A percentile compares a stretch with the other conserved stretches of the same genome.
Conservation (phyloP, 176 grass and related monocot species). For the Alopecurus myosuroides region DNA sequence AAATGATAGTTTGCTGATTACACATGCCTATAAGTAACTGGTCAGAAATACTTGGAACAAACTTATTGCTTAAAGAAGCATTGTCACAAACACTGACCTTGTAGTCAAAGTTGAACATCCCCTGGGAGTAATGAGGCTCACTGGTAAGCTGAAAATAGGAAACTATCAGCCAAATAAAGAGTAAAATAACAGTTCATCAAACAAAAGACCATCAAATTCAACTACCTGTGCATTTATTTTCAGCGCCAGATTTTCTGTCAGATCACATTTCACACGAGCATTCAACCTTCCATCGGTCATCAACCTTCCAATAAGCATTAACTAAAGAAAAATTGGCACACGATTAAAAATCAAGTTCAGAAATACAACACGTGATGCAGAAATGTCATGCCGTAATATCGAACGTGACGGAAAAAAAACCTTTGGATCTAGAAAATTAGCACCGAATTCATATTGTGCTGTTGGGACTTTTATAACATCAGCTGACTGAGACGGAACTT, state of each 20-base stretch:
- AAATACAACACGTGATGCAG: conserved; percentile 11
- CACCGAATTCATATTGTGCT: conserved; percentile 96
- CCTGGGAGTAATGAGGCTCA: conserved; percentile 96
- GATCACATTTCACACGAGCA: conserved; percentile 95
- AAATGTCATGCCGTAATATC: background rate
- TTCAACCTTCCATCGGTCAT: conserved; percentile 95
- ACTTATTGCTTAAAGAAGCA: background rate
- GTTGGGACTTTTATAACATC: conserved; percentile 90
- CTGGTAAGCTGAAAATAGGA: conserved; percentile 72
- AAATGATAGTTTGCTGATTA: background rate
- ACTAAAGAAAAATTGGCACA: conserved; percentile 36
- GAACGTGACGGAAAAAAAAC: conserved; percentile 34
- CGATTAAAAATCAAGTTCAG: conserved; percentile 8
- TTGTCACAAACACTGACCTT: conserved; percentile 47
- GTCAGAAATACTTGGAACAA: background rate
- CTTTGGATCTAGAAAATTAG: conserved; percentile 97
- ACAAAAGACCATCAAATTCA: conserved; percentile 7
- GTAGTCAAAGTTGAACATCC: conserved; percentile 99
- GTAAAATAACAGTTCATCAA: background rate
- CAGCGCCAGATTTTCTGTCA: conserved; percentile 72
- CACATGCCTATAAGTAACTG: background rate
- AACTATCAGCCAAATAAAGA: conserved; percentile 5
- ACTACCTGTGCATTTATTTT: conserved; percentile 96
- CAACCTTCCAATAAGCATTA: conserved; percentile 94
- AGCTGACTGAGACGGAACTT: conserved; percentile 71